Evolutionary conservation across 2,329 filamentous ascomycete genomes (phyloP).

Genomic region (Plenodomus lindquistii): DNA sequence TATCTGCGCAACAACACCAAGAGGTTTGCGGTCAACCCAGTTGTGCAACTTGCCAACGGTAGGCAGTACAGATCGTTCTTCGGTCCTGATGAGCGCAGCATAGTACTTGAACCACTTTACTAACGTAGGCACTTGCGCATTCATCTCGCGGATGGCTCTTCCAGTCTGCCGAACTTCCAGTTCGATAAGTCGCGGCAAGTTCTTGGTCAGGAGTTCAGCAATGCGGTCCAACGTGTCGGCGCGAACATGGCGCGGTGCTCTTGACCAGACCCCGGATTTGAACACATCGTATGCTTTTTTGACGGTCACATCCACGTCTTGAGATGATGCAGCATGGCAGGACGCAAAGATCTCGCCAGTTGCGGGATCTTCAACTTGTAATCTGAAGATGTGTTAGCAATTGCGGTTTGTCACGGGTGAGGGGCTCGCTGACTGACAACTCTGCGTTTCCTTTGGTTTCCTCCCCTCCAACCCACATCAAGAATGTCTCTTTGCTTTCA

Average conservation of each 20-base stretch:
- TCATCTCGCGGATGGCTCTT: conserved; percentile 70
- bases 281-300: conserved; percentile 52
- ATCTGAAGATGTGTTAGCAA: conserved; percentile 42
- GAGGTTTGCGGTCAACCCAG: conserved; percentile 46
- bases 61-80: conserved; percentile 68
- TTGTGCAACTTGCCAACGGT: conserved; percentile 60
- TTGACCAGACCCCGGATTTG: conserved; percentile 60
- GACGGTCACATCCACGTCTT: conserved; percentile 52
- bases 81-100: conserved; percentile 66
- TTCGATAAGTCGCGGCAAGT: conserved; percentile 61
- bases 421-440: conserved; percentile 47
- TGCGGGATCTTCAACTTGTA: conserved; percentile 59
- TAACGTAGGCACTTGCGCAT: conserved; percentile 67
- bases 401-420: conserved; percentile 6
- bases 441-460: conserved; percentile 50
- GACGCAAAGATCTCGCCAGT: conserved; percentile 58
- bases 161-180: conserved; percentile 72
- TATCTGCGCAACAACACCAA: conserved; percentile 45
- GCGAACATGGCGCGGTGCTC: conserved; percentile 59
- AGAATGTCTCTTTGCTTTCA: conserved; percentile 16
- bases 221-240: conserved; percentile 66
- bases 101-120: conserved; percentile 75
- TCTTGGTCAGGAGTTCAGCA: conserved; percentile 57
- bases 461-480: conserved; percentile 50
- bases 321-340: conserved; percentile 54